phyloP scores from a whole-genome alignment of 352 stramenopile genomes.

The Phytophthora hybrid region DNA sequence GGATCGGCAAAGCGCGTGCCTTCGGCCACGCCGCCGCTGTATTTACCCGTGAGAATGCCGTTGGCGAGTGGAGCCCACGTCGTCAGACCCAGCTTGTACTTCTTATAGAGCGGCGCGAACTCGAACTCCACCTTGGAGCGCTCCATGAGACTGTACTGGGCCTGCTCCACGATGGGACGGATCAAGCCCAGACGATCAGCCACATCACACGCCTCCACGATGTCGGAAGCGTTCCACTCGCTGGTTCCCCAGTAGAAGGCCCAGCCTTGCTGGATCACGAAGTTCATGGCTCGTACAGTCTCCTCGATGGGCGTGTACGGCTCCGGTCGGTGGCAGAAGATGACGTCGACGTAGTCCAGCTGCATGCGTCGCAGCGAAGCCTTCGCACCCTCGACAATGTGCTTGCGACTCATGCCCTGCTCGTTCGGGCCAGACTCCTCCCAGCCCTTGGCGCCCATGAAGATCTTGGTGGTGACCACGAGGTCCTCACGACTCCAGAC shows the following conservation, averaged over 20 bases:
- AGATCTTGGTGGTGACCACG: conserved; percentile 59
- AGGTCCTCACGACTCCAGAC: conserved; percentile 30
- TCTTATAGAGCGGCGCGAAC: conserved; percentile 50
- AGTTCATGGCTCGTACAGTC: conserved; percentile 21
- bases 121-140: conserved; percentile 63
- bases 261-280: conserved; percentile 13
- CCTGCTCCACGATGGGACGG: conserved; percentile 52
- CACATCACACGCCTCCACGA: conserved; percentile 54
- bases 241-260: conserved; percentile 32
- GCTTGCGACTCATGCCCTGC: conserved; percentile 37
- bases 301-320: conserved; percentile 24
- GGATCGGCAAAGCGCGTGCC: conserved; percentile 35
- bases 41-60: conserved; percentile 73
- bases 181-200: conserved; percentile 42
- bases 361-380: conserved; percentile 38
- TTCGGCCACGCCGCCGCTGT: conserved; percentile 46
- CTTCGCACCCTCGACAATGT: conserved; percentile 36
- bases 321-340: conserved; percentile 60
- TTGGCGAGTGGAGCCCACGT: conserved; percentile 42
- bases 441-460: conserved; percentile 24
- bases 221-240: conserved; percentile 48
- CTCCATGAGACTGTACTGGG: conserved; percentile 68
- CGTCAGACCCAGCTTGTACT: conserved; percentile 45
- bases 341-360: conserved; percentile 43
- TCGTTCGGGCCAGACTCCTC: conserved; percentile 5